Conservation (phyloP, 352 stramenopile genomes). For the Globisporangium middletonii region DNA sequence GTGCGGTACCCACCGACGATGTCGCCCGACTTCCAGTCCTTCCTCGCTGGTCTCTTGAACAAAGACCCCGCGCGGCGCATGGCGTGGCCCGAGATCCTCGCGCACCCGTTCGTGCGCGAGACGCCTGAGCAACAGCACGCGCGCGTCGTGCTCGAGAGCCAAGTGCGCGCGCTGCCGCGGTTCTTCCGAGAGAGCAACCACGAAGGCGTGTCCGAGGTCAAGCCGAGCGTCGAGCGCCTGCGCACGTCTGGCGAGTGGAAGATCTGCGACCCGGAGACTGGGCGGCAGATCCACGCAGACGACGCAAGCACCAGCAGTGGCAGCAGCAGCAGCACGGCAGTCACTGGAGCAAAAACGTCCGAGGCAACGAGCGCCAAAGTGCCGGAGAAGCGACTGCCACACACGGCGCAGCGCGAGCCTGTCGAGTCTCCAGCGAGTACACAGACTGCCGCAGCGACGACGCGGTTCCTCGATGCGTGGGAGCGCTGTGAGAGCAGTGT, state of each 20-base stretch:
- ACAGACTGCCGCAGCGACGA: neutral
- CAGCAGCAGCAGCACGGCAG: neutral
- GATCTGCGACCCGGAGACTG: constrained; percentile 78
- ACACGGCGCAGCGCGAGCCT: neutral
- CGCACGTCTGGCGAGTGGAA: constrained; percentile 79
- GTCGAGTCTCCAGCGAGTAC: too few species aligned
- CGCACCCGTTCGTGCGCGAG: constrained; percentile 88
- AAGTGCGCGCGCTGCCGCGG: constrained; percentile 50
- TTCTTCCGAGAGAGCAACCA: constrained; percentile 61
- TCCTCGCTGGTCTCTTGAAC: constrained; percentile 85
- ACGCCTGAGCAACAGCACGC: constrained; percentile 55
- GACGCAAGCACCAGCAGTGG: too few species aligned
- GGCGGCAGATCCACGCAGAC: constrained; percentile 18
- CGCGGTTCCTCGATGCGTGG: constrained; percentile 7
- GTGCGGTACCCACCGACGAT: constrained; percentile 87
- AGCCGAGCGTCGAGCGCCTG: constrained; percentile 62
- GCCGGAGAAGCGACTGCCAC: neutral
- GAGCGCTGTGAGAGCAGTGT: neutral
- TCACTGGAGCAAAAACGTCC: neutral
- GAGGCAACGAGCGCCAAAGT: neutral
- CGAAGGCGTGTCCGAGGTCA: constrained; percentile 30
- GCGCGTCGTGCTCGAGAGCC: constrained; percentile 43
- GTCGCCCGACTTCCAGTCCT: constrained; percentile 77
- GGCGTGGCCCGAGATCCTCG: constrained; percentile 86
- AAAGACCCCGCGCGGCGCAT: constrained; percentile 86